phyloP scores from a whole-genome alignment of 352 stramenopile species.

The Pythium phragmitis region DNA sequence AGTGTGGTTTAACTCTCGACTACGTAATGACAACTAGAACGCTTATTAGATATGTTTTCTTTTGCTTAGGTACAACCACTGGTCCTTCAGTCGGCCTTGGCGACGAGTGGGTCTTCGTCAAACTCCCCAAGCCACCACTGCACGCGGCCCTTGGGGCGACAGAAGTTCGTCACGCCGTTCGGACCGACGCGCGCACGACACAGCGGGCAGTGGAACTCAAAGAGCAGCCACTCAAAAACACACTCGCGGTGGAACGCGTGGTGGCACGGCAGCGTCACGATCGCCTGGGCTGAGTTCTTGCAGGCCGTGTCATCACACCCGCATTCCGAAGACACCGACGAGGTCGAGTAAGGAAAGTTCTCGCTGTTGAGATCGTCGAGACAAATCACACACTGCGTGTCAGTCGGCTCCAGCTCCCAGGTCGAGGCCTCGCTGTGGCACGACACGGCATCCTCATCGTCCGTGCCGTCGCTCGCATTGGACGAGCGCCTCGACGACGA shows the following conservation, averaged over 20 bases:
- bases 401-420: slow-evolving; percentile 30
- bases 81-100: slow-evolving; percentile 6
- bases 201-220: slow-evolving; percentile 69
- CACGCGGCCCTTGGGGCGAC: slow-evolving; percentile 47
- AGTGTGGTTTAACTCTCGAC: neutral
- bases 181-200: slow-evolving; percentile 56
- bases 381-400: slow-evolving; percentile 49
- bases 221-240: slow-evolving; percentile 73
- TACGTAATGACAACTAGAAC: neutral
- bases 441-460: slow-evolving; percentile 2
- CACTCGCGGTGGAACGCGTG: slow-evolving; percentile 75
- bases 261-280: slow-evolving; percentile 51
- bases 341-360: neutral
- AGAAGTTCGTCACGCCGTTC: slow-evolving; percentile 59
- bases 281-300: slow-evolving; percentile 18
- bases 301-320: slow-evolving; percentile 26
- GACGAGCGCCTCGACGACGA: slow-evolving; percentile 24
- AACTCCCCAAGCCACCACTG: slow-evolving; percentile 75
- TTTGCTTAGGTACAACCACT: neutral
- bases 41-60: slow-evolving; percentile 1
- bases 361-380: slow-evolving; percentile 43
- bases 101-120: slow-evolving; percentile 45
- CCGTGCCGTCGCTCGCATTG: neutral
- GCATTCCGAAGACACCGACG: slow-evolving; percentile 21
- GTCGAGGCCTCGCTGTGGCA: slow-evolving; percentile 36